These are phyloP conservation scores for Trifolium subterraneum DNA, from an alignment of 306 rosid genomes.

Conservation along the genomic window DNA sequence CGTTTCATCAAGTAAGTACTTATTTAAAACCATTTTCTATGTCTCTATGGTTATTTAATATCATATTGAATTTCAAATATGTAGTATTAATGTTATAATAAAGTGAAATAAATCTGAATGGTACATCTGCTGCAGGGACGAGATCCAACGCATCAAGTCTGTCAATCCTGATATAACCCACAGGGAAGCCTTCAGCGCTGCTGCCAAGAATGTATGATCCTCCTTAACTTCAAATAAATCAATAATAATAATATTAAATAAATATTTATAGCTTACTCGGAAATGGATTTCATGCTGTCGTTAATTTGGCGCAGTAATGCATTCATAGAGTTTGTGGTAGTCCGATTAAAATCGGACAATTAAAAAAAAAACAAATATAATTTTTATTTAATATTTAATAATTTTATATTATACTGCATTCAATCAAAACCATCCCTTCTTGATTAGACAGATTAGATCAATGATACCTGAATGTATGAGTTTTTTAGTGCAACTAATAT, in stretches of 20 bases:
- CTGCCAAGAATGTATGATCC: constrained; percentile 87
- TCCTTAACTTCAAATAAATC: neutral
- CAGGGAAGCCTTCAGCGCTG: constrained; percentile 99
- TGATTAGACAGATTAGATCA: no score
- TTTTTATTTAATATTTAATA: no score
- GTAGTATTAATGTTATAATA: constrained; percentile 3
- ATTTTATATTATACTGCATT: no score
- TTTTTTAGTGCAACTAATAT: neutral
- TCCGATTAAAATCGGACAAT: no score
- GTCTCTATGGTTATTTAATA: neutral
- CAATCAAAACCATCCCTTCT: no score
- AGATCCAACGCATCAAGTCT: constrained; percentile 99
- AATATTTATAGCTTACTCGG: no score
- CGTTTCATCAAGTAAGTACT: constrained; percentile 93
- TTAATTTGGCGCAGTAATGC: no score
- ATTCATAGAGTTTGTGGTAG: no score
- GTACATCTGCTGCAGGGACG: constrained; percentile 75
- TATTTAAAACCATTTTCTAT: neutral
- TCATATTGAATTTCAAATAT: constrained; percentile 19
- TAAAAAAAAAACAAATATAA: no score
- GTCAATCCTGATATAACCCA: constrained; percentile 96
- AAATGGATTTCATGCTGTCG: no score
- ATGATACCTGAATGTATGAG: no score
- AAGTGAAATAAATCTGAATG: constrained; percentile 45
- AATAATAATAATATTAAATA: neutral